phyloP scores from a whole-genome alignment of 768 basidiomycete genomes.

The Baorangia bicolor region DNA sequence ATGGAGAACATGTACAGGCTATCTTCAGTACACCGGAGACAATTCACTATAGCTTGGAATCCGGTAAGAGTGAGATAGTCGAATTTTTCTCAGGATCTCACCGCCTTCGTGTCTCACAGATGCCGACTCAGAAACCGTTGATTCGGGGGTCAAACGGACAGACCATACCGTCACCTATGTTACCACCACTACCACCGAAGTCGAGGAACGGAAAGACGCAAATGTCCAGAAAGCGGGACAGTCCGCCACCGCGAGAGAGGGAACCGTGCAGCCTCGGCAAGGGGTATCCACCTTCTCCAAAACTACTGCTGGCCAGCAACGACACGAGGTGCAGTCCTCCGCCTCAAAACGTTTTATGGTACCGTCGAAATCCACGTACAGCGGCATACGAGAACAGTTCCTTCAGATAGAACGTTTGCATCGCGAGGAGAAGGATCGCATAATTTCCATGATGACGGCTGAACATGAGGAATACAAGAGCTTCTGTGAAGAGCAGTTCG shows the following conservation, averaged over 20 bases:
- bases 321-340: not conserved
- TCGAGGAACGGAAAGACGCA: not conserved
- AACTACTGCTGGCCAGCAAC: not conserved
- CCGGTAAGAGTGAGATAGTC: not conserved
- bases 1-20: not conserved
- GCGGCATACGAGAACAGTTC: not conserved
- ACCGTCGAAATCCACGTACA: not conserved
- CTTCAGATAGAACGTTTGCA: not conserved
- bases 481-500: not conserved
- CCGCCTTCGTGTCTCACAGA: not conserved
- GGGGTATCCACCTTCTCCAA: not conserved
- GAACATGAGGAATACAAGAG: not conserved
- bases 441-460: not conserved
- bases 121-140: not conserved
- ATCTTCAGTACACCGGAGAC: not conserved
- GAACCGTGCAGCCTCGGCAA: not conserved
- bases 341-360: not conserved
- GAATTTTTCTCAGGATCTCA: not conserved
- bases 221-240: not conserved
- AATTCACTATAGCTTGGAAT: not conserved
- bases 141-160: not conserved
- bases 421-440: slow-evolving; percentile 2
- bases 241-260: not conserved
- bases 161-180: no score
- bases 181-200: not conserved